Evolutionary conservation across 208 protist genomes (phyloP).

Genomic region (Zelonia costaricensis): DNA sequence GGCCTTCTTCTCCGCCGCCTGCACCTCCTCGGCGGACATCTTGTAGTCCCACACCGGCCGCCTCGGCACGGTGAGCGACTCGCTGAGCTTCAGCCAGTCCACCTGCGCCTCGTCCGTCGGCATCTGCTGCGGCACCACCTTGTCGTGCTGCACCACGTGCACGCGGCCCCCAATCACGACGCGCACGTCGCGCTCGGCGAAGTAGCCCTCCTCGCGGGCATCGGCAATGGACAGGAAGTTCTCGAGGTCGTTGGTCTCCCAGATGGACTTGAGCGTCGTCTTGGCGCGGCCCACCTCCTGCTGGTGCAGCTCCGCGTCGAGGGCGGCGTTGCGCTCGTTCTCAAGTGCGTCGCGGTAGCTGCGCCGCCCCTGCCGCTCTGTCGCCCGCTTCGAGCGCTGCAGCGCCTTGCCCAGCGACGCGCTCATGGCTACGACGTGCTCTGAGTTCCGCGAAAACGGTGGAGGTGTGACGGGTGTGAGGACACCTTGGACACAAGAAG

Average conservation of each 20-base stretch:
- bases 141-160: constrained; percentile 74
- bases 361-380: constrained; percentile 34
- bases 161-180: constrained; percentile 83
- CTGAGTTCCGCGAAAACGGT: too few species aligned
- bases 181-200: constrained; percentile 75
- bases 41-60: constrained; percentile 82
- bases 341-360: constrained; percentile 52
- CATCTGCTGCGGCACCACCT: constrained; percentile 48
- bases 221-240: constrained; percentile 89
- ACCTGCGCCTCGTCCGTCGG: constrained; percentile 27
- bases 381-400: constrained; percentile 67
- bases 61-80: constrained; percentile 81
- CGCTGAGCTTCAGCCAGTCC: constrained; percentile 80
- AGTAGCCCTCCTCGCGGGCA: constrained; percentile 83
- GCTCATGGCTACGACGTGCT: constrained; percentile 24
- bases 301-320: constrained; percentile 46
- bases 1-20: constrained; percentile 67
- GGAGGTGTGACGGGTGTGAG: background rate
- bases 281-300: constrained; percentile 29
- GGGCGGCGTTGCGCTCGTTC: constrained; percentile 36
- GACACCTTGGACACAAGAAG: background rate
- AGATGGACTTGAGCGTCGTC: constrained; percentile 81
- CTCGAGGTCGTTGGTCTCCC: constrained; percentile 87
- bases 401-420: constrained; percentile 76
- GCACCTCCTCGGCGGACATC: constrained; percentile 66